Conservation (phyloP, 352 stramenopile genomes). For the Peronospora belbahrii region DNA sequence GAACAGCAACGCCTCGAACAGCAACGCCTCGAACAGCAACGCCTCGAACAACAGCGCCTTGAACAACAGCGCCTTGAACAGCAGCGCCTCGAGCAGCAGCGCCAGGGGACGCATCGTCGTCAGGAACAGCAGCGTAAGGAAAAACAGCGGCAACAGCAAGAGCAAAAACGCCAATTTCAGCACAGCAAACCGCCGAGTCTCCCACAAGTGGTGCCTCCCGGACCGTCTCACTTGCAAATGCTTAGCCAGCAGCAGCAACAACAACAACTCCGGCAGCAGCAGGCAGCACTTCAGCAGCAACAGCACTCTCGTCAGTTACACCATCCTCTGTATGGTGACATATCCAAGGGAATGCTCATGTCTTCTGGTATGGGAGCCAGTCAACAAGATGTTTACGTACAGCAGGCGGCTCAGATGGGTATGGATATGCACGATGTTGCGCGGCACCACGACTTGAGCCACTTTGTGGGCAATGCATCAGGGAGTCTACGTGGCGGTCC, state of each 20-base stretch:
- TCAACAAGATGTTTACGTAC: slow-evolving; percentile 45
- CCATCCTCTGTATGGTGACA: slow-evolving; percentile 48
- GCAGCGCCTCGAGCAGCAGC: slow-evolving; percentile 17
- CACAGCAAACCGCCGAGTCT: slow-evolving; percentile 26
- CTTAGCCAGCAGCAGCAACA: slow-evolving; percentile 38
- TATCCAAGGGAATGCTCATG: slow-evolving; percentile 46
- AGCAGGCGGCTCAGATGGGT: slow-evolving; percentile 42
- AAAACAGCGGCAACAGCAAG: slow-evolving; percentile 24
- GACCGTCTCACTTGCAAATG: slow-evolving; percentile 42
- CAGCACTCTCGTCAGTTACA: slow-evolving; percentile 40
- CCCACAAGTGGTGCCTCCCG: slow-evolving; percentile 23
- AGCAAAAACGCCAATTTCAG: slow-evolving; percentile 31
- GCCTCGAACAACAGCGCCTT: slow-evolving; percentile 15
- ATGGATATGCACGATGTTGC: slow-evolving; percentile 55
- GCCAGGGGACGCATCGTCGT: slow-evolving; percentile 17
- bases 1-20: slow-evolving; percentile 15
- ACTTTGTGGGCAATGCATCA: slow-evolving; percentile 20
- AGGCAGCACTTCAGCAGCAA: slow-evolving; percentile 31
- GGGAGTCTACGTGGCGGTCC: slow-evolving; percentile 14
- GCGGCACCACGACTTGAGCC: slow-evolving; percentile 34
- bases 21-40: slow-evolving; percentile 23
- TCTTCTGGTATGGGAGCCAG: slow-evolving; percentile 26
- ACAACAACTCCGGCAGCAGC: slow-evolving; percentile 38
- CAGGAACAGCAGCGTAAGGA: slow-evolving; percentile 21
- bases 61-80: slow-evolving; percentile 20